Percentiles rank a stretch among this genome's conserved stretches.
These are phyloP conservation scores for Erythrobasidium hasegawianum DNA, from an alignment of 1,284 basidiomycete species.

Conservation along the genomic window DNA sequence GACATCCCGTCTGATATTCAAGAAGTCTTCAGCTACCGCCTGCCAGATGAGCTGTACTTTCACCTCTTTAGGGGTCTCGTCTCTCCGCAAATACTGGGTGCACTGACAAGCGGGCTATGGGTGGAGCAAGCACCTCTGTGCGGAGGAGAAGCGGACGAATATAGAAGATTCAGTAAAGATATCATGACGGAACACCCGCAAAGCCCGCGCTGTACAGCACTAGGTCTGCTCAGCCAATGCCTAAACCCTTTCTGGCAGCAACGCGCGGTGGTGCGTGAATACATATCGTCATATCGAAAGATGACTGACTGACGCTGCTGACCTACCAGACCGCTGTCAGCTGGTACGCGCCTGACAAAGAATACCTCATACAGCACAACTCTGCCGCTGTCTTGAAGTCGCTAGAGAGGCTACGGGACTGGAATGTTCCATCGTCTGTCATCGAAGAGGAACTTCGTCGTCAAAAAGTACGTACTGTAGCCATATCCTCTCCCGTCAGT, in stretches of 20 bases:
- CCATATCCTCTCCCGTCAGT: too few relatives aligned
- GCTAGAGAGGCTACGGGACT: constrained; percentile 81
- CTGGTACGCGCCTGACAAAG: constrained; percentile 51
- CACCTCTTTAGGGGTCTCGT: constrained; percentile 90
- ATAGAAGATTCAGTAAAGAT: constrained; percentile 89
- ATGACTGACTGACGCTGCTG: background rate
- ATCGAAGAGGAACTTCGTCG: constrained; percentile 92
- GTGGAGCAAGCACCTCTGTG: constrained; percentile 86
- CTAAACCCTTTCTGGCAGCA: constrained; percentile 71
- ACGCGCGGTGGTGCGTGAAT: constrained; percentile 57
- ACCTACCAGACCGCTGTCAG: constrained; percentile 50
- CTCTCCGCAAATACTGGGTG: constrained; percentile 79
- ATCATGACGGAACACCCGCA: constrained; percentile 85
- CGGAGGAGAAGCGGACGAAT: constrained; percentile 91
- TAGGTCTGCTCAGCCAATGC: constrained; percentile 76
- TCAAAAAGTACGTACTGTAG: constrained; percentile 72
- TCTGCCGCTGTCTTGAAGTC: constrained; percentile 76
- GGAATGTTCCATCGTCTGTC: constrained; percentile 81
- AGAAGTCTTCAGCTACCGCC: constrained; percentile 88
- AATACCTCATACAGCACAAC: constrained; percentile 61
- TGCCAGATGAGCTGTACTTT: constrained; percentile 95
- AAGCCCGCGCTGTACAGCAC: constrained; percentile 81
- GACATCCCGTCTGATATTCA: constrained; percentile 89
- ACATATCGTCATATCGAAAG: too few relatives aligned
- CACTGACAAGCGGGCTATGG: constrained; percentile 77